Conservation (phyloP, 179 eudicot species). For the Carnegiea gigantea region DNA sequence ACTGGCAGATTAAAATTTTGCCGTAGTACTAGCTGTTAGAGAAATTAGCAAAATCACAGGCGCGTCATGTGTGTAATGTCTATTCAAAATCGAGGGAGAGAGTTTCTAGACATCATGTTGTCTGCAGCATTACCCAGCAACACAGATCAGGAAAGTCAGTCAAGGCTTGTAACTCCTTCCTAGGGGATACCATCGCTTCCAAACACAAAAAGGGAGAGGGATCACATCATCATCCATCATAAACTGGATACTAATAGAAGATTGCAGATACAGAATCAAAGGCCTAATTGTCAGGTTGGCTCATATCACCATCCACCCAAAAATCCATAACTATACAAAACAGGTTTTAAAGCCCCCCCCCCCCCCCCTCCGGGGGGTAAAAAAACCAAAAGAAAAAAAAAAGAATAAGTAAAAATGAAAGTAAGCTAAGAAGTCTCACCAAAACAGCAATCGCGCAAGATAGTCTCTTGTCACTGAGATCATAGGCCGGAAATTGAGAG, state of each 20-base stretch:
- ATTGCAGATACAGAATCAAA: no score
- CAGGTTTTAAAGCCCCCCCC: background rate
- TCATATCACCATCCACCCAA: background rate
- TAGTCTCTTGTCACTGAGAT: slow-evolving; percentile 85
- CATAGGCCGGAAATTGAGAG: slow-evolving; percentile 81
- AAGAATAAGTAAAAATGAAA: background rate
- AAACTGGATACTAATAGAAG: no score
- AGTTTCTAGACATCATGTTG: no score
- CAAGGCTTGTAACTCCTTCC: no score
- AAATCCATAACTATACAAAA: no score
- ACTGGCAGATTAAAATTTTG: background rate
- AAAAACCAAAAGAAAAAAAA: background rate
- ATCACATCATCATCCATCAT: no score
- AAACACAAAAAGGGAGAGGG: no score
- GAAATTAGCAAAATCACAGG: background rate
- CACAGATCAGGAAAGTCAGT: no score
- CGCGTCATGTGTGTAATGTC: background rate
- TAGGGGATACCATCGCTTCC: no score
- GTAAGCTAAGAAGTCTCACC: slow-evolving; percentile 45
- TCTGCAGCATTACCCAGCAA: no score
- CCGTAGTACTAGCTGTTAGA: background rate
- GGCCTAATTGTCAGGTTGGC: background rate
- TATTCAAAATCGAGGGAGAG: background rate
- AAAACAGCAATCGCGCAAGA: slow-evolving; percentile 86
- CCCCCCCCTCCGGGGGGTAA: background rate